Percentiles rank a stretch among this genome's conserved stretches.
Conservation (phyloP, 1,139 yeast genomes). For the Diutina pseudorugosa region DNA sequence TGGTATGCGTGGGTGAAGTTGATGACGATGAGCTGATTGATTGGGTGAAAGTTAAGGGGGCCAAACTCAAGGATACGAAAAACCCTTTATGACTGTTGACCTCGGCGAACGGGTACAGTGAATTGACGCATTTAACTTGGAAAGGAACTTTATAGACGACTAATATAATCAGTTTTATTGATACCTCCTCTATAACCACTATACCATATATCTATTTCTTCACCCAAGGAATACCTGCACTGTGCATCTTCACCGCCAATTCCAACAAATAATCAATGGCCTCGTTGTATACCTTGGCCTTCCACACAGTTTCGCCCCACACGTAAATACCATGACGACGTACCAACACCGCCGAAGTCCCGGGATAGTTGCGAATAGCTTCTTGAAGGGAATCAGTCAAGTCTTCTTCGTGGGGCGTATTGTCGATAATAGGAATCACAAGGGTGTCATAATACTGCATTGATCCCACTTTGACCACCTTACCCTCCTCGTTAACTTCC, state of each 20-base stretch:
- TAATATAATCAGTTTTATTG: background rate
- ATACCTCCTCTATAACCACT: background rate
- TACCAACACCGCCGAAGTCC: conserved; percentile 76
- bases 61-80: conserved; percentile 26
- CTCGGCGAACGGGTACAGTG: too few relatives aligned
- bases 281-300: conserved; percentile 86
- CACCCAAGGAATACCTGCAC: conserved; percentile 40
- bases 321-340: conserved; percentile 91
- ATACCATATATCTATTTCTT: background rate
- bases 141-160: background rate
- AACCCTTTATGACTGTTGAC: conserved; percentile 25
- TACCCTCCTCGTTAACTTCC: conserved; percentile 21
- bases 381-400: conserved; percentile 54
- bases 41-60: conserved; percentile 41
- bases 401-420: conserved; percentile 81
- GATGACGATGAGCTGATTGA: conserved; percentile 47
- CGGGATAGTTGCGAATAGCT: conserved; percentile 59
- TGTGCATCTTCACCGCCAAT: conserved; percentile 71
- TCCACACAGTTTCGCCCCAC: conserved; percentile 91
- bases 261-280: conserved; percentile 85
- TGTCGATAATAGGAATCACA: conserved; percentile 81
- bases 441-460: conserved; percentile 64
- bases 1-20: conserved; percentile 65
- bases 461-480: conserved; percentile 51
- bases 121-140: background rate